Evolutionary conservation across 305 asterid species (phyloP).

Genomic region (Coffea humblotiana): DNA sequence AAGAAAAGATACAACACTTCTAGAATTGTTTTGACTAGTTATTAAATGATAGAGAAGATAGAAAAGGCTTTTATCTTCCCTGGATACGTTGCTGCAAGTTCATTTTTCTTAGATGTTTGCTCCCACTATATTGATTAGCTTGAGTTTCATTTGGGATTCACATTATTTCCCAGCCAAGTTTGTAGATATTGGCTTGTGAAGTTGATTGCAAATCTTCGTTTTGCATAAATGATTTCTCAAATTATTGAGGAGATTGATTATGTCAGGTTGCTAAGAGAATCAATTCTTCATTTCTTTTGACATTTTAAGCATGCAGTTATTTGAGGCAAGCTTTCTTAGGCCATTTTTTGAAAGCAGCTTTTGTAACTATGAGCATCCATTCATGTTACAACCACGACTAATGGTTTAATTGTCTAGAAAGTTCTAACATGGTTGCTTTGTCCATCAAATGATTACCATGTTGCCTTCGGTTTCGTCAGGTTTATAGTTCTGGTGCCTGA

Average conservation of each 20-base stretch:
- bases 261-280: not conserved
- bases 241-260: not conserved
- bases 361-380: not conserved
- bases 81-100: too few species aligned
- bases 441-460: not conserved
- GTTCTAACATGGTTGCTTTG: not conserved
- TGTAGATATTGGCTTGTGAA: too few species aligned
- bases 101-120: too few species aligned
- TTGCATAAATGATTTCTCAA: not conserved
- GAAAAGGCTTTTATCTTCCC: too few species aligned
- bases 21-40: too few species aligned
- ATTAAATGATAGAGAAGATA: too few species aligned
- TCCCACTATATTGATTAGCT: too few species aligned
- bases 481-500: conserved; percentile 4
- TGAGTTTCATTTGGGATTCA: too few species aligned
- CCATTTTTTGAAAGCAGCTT: not conserved
- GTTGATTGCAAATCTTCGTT: not conserved
- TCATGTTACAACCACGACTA: not conserved
- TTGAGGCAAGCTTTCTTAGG: not conserved
- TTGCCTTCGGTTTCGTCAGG: not conserved
- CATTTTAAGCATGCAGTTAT: not conserved
- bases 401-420: not conserved
- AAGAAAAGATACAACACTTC: too few species aligned
- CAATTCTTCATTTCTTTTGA: not conserved
- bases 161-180: too few species aligned